A percentile compares a stretch with the other conserved stretches of the same genome.
These are phyloP conservation scores for Earliella scabrosa DNA, from an alignment of 1,284 basidiomycete genomes.

Conservation along the genomic window DNA sequence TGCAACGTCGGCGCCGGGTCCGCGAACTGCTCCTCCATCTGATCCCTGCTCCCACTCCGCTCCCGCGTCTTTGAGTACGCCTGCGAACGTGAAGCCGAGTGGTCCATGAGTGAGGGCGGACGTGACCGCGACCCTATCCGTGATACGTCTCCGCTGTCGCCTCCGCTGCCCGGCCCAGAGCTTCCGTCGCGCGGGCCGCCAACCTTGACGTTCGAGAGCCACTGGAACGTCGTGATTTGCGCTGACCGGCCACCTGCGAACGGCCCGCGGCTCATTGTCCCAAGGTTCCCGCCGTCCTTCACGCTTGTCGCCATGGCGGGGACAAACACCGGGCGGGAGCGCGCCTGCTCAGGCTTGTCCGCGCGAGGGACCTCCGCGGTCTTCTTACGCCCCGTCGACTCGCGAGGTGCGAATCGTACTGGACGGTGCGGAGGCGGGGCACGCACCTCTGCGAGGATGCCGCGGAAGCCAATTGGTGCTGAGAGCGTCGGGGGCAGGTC, in stretches of 20 bases:
- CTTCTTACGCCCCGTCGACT: conserved; percentile 17
- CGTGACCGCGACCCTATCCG: conserved; percentile 32
- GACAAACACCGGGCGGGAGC: conserved; percentile 11
- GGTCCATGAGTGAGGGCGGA: conserved; percentile 25
- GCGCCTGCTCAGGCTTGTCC: not conserved
- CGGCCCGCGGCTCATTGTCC: conserved; percentile 63
- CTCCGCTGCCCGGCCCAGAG: conserved; percentile 54
- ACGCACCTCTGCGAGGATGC: conserved; percentile 71
- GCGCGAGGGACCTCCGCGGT: not conserved
- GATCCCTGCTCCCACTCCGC: conserved; percentile 50
- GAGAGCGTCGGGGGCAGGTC: conserved; percentile 49
- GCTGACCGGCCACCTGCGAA: conserved; percentile 51
- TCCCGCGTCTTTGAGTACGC: conserved; percentile 15
- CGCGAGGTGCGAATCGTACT: conserved; percentile 6
- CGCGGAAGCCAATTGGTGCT: conserved; percentile 68
- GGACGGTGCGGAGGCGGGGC: conserved; percentile 48
- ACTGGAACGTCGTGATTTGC: conserved; percentile 66
- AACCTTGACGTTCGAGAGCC: conserved; percentile 75
- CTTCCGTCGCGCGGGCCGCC: conserved; percentile 53
- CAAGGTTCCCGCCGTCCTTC: conserved; percentile 33
- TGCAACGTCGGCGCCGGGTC: conserved; percentile 64
- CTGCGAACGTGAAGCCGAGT: conserved; percentile 19
- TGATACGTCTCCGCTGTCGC: conserved; percentile 45
- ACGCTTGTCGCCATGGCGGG: conserved; percentile 13
- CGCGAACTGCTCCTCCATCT: conserved; percentile 44